Percentiles rank a stretch among this genome's conserved stretches.
Conservation (phyloP, 371 early-diverging fungal species). For the Mucor racemosus region DNA sequence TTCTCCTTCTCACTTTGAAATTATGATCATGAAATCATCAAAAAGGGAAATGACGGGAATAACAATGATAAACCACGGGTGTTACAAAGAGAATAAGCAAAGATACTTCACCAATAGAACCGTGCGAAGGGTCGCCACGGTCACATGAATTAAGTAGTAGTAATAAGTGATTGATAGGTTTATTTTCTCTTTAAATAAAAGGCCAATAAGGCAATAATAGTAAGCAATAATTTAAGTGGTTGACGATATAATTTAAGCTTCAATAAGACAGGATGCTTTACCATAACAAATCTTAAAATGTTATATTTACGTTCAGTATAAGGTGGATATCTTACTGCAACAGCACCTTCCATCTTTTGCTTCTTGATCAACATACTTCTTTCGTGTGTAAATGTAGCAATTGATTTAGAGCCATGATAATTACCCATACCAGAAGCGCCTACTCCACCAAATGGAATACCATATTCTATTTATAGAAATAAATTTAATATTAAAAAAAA, state of each 20-base stretch:
- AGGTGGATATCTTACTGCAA: conserved; percentile 67
- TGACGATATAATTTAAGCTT: conserved; percentile 29
- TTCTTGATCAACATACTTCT: conserved; percentile 61
- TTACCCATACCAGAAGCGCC: conserved; percentile 88
- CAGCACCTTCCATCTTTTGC: conserved; percentile 38
- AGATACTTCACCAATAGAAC: conserved; percentile 17
- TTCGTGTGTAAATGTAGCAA: conserved; percentile 78
- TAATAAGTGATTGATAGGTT: not conserved
- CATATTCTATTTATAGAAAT: conserved; percentile 40
- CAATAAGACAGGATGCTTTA: conserved; percentile 40
- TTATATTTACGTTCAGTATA: conserved; percentile 47
- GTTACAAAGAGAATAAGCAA: not conserved
- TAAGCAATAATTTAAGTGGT: conserved; percentile 20
- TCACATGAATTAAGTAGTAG: conserved; percentile 16
- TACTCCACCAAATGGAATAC: conserved; percentile 93
- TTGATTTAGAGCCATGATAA: conserved; percentile 84
- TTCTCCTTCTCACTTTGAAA: not conserved
- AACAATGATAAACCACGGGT: not conserved
- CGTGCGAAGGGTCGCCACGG: conserved; percentile 27
- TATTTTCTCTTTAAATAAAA: conserved; percentile 15
- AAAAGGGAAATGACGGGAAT: not conserved
- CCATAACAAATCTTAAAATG: conserved; percentile 39
- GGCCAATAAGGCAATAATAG: conserved; percentile 10
- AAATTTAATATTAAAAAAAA: not conserved
- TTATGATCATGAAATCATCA: not conserved